Evolutionary conservation across 345 rosid species (phyloP).

Genomic region (Brassica cretica): DNA sequence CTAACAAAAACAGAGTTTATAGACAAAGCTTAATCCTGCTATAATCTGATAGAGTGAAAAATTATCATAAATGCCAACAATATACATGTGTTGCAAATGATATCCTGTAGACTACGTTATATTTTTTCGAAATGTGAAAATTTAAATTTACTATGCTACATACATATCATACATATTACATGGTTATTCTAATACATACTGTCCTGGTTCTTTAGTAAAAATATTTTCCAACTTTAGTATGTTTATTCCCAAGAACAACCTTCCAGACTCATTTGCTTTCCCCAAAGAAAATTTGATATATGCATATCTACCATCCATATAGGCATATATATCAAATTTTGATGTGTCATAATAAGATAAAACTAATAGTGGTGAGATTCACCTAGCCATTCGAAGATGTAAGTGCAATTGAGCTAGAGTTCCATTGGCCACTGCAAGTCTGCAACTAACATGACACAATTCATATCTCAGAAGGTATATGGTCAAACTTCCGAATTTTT

Average conservation of each 20-base stretch:
- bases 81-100: not conserved
- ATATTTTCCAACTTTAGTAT: not conserved
- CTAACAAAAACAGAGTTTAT: not conserved
- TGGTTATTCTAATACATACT: not conserved
- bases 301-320: not conserved
- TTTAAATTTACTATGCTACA: not conserved
- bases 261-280: not conserved
- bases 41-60: not conserved
- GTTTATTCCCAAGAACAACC: not conserved
- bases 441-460: constrained; percentile 4
- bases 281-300: constrained; percentile 3
- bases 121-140: not conserved
- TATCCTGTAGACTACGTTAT: not conserved
- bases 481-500: not conserved
- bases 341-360: not conserved
- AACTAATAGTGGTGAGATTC: not conserved
- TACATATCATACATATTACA: not conserved
- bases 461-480: not conserved
- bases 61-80: not conserved
- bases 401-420: not conserved
- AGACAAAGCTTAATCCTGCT: not conserved
- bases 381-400: not conserved
- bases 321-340: not conserved
- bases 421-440: constrained; percentile 7
- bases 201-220: not conserved